phyloP scores from a whole-genome alignment of 805 yeast species.

The Ogataea pini region DNA sequence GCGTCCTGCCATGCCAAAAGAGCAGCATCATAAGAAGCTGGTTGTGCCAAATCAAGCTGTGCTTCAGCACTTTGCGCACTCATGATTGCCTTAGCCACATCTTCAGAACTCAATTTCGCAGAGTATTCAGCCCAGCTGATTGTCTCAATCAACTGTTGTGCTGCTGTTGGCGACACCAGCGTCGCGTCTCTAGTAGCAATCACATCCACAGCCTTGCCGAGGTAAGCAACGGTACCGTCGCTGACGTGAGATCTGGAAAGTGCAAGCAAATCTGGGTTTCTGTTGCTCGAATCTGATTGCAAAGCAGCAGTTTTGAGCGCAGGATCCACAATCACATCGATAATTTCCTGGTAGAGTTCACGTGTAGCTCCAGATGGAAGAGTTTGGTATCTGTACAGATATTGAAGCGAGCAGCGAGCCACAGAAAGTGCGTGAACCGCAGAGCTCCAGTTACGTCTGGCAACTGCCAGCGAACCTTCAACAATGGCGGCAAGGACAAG shows the following conservation, averaged over 20 bases:
- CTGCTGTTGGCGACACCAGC: constrained; percentile 37
- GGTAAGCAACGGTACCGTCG: constrained; percentile 34
- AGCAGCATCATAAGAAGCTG: constrained; percentile 55
- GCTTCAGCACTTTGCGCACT: constrained; percentile 38
- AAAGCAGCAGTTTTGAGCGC: constrained; percentile 44
- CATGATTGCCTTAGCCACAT: constrained; percentile 62
- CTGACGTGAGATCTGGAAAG: constrained; percentile 47
- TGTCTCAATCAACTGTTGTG: constrained; percentile 29
- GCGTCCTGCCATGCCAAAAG: constrained; percentile 71
- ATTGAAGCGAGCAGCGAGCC: constrained; percentile 63
- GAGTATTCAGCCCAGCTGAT: constrained; percentile 53
- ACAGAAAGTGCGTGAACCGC: constrained; percentile 56
- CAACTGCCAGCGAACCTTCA: constrained; percentile 45
- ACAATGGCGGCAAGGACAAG: constrained; percentile 38
- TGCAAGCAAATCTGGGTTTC: constrained; percentile 50
- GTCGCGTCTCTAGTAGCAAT: constrained; percentile 38
- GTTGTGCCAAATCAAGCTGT: constrained; percentile 35
- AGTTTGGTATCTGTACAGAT: constrained; percentile 40
- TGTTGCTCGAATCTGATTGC: constrained; percentile 31
- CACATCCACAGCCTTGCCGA: constrained; percentile 40
- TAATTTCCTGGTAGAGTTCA: constrained; percentile 53
- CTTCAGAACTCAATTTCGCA: constrained; percentile 69
- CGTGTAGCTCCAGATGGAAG: constrained; percentile 27
- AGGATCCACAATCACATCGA: constrained; percentile 65
- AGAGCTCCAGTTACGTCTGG: constrained; percentile 54